A percentile compares a stretch with the other conserved stretches of the same genome.
Conservation (phyloP, 2,329 filamentous ascomycete genomes). For the Claviceps africana region DNA sequence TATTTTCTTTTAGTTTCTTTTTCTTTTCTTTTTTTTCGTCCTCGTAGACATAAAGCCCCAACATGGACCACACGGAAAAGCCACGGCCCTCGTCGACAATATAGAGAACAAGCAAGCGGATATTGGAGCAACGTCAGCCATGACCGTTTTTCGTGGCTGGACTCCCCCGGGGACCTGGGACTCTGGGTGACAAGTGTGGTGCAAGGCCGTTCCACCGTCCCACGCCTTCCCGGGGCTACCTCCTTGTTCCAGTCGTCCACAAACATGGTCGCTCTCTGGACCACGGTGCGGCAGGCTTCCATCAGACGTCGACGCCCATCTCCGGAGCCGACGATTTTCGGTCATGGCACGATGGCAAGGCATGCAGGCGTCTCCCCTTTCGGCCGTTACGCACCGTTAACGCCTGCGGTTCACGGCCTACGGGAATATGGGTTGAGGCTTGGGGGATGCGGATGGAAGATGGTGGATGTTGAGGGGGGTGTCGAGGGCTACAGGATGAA, state of each 20-base stretch:
- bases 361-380: neutral
- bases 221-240: too few species aligned
- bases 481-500: neutral
- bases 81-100: neutral
- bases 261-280: neutral
- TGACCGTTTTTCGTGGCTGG: neutral
- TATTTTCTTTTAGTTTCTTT: too few species aligned
- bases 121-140: neutral
- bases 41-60: too few species aligned
- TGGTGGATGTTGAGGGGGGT: neutral
- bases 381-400: neutral
- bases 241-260: neutral
- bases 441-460: neutral
- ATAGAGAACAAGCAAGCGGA: neutral
- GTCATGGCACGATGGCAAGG: neutral
- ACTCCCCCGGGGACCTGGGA: too few species aligned
- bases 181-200: too few species aligned
- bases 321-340: constrained; percentile 2
- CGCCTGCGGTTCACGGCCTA: neutral
- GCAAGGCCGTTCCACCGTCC: too few species aligned
- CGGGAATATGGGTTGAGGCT: neutral
- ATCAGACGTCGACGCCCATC: neutral
- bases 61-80: neutral
- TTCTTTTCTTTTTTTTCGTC: too few species aligned
- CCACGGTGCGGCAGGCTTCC: neutral